These are phyloP conservation scores for Perkinsus chesapeaki DNA, from an alignment of 169 alveolate species.

Conservation along the genomic window DNA sequence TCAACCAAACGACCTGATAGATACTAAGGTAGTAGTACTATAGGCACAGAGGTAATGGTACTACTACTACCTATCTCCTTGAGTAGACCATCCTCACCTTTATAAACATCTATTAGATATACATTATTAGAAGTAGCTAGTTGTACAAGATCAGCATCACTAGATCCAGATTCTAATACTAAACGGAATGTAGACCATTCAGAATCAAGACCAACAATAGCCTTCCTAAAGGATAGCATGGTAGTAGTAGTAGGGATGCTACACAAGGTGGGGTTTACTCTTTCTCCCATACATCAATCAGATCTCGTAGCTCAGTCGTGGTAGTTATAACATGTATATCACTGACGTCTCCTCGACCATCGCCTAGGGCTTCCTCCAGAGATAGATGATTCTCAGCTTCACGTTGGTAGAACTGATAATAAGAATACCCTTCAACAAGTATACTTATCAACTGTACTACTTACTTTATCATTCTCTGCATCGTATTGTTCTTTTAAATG, in stretches of 20 bases:
- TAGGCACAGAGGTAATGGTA: background rate
- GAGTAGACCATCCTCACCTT: background rate
- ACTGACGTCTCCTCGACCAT: background rate
- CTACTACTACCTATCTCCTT: background rate
- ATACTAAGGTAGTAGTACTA: background rate
- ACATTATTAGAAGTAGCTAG: background rate
- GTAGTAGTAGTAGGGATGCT: background rate
- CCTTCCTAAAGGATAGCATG: background rate
- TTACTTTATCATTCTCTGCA: background rate
- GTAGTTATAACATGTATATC: background rate
- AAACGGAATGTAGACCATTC: background rate
- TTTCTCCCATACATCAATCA: background rate
- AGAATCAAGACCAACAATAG: background rate
- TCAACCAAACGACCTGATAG: background rate
- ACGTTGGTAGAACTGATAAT: background rate
- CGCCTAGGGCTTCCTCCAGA: background rate
- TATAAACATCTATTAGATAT: background rate
- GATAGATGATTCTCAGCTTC: background rate
- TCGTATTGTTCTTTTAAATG: background rate
- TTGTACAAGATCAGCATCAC: background rate
- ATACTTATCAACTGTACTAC: background rate
- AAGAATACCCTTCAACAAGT: background rate
- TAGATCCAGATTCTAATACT: background rate
- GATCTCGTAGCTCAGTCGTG: background rate
- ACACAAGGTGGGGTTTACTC: background rate